Conservation (phyloP, 1,139 yeast species). For the Groenewaldozyma sp. region DNA sequence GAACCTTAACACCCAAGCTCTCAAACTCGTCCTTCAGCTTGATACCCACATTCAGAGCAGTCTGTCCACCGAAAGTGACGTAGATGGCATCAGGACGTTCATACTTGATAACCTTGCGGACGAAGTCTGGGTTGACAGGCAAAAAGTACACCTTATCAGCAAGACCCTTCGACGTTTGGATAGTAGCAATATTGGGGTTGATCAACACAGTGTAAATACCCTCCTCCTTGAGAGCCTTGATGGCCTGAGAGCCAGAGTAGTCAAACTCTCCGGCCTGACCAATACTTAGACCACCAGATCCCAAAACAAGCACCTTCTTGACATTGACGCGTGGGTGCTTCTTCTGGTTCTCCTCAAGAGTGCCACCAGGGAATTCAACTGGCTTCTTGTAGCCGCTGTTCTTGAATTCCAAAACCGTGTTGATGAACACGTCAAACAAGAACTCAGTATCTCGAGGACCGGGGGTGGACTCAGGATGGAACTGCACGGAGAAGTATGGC, state of each 20-base stretch:
- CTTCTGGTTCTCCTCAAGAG: conserved; percentile 49
- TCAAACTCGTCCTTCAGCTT: conserved; percentile 92
- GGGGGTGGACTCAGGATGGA: conserved; percentile 98
- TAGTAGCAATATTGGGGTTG: conserved; percentile 97
- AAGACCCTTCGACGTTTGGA: conserved; percentile 94
- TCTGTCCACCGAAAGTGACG: conserved; percentile 98
- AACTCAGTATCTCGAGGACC: conserved; percentile 99
- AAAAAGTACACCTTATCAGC: conserved; percentile 97
- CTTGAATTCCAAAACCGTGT: conserved; percentile 62
- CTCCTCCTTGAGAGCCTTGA: conserved; percentile 85
- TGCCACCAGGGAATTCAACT: conserved; percentile 88
- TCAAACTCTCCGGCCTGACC: conserved; percentile 99
- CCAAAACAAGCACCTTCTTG: conserved; percentile 90
- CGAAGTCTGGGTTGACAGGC: conserved; percentile 95
- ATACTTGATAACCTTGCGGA: conserved; percentile 85
- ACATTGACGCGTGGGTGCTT: conserved; percentile 72
- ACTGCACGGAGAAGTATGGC: conserved; percentile 97
- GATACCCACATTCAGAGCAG: conserved; percentile 94
- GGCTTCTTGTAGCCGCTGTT: conserved; percentile 53
- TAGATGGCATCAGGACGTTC: conserved; percentile 97
- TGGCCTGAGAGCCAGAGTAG: conserved; percentile 86
- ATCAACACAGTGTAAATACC: conserved; percentile 92
- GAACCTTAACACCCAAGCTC: conserved; percentile 81
- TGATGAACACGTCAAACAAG: conserved; percentile 85
- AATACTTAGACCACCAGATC: conserved; percentile 97